phyloP scores from a whole-genome alignment of 176 grass and related monocot genomes.

The Dendrocalamus sinicus region DNA sequence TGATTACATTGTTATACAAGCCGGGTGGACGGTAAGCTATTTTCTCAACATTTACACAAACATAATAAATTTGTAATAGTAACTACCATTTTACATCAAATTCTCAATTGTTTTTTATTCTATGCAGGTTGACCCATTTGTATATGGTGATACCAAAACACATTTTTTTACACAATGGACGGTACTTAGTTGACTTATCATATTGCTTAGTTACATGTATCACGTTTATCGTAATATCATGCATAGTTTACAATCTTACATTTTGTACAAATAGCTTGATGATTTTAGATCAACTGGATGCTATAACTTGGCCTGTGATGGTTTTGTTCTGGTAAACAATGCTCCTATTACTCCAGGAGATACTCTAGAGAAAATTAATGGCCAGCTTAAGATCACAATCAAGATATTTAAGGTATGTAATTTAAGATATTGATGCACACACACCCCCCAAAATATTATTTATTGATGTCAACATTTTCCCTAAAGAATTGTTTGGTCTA shows the following conservation, averaged over 20 bases:
- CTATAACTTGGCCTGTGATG: not conserved
- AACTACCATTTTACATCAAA: not conserved
- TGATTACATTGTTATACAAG: too few species aligned
- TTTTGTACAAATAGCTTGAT: slow-evolving; percentile 14
- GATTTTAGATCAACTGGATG: not conserved
- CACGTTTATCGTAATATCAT: not conserved
- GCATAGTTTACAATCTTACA: not conserved
- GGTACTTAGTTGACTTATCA: not conserved
- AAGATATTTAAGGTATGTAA: slow-evolving; percentile 32
- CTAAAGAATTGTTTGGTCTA: not conserved
- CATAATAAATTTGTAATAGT: not conserved
- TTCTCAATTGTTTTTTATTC: not conserved
- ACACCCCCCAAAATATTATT: not conserved
- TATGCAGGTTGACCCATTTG: slow-evolving; percentile 1
- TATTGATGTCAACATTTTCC: not conserved
- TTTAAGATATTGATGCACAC: not conserved
- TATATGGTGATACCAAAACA: slow-evolving; percentile 35
- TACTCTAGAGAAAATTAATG: not conserved
- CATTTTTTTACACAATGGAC: slow-evolving; percentile 16
- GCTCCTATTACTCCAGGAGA: slow-evolving; percentile 38
- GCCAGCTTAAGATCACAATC: not conserved
- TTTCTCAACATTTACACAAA: not conserved
- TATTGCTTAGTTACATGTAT: not conserved
- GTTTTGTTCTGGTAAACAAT: slow-evolving; percentile 20
- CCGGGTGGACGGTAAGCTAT: slow-evolving; percentile 7